Evolutionary conservation across 2,329 filamentous ascomycete genomes (phyloP).

Genomic region (Fusarium chlamydosporum): DNA sequence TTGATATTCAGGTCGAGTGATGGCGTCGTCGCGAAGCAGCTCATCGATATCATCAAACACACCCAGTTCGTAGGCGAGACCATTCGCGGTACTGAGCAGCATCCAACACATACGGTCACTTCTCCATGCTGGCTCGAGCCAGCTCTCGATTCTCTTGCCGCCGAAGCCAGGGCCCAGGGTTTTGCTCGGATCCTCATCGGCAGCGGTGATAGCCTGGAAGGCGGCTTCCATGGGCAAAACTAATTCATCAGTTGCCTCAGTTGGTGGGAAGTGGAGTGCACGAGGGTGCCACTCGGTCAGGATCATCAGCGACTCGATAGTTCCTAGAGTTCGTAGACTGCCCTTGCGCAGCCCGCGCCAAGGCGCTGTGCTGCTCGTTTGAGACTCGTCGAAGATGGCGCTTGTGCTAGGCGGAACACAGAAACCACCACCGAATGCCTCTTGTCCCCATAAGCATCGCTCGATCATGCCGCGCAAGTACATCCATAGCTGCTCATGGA

Average conservation of each 20-base stretch:
- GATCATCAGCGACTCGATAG: conserved; percentile 93
- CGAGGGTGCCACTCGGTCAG: conserved; percentile 98
- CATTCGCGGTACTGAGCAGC: conserved; percentile 91
- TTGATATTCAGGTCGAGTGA: conserved; percentile 75
- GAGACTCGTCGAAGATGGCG: conserved; percentile 67
- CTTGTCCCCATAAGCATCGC: conserved; percentile 93
- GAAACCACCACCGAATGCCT: conserved; percentile 92
- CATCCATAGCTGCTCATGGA: conserved; percentile 95
- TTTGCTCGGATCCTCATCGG: conserved; percentile 53
- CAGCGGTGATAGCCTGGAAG: conserved; percentile 57
- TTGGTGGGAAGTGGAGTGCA: conserved; percentile 91
- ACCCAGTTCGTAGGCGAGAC: conserved; percentile 91
- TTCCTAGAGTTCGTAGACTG: conserved; percentile 89
- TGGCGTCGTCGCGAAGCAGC: conserved; percentile 69
- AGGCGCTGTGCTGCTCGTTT: conserved; percentile 77
- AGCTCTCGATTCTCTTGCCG: conserved; percentile 89
- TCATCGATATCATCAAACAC: conserved; percentile 94
- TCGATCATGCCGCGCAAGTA: conserved; percentile 97
- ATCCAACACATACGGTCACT: conserved; percentile 98
- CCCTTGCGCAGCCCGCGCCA: conserved; percentile 80
- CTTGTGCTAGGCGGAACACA: conserved; percentile 75
- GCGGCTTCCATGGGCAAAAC: conserved; percentile 73
- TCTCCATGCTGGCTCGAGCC: conserved; percentile 96
- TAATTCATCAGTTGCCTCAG: conserved; percentile 79
- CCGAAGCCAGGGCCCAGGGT: conserved; percentile 72